phyloP scores from a whole-genome alignment of 352 stramenopile genomes.

The Globisporangium iwayamae region DNA sequence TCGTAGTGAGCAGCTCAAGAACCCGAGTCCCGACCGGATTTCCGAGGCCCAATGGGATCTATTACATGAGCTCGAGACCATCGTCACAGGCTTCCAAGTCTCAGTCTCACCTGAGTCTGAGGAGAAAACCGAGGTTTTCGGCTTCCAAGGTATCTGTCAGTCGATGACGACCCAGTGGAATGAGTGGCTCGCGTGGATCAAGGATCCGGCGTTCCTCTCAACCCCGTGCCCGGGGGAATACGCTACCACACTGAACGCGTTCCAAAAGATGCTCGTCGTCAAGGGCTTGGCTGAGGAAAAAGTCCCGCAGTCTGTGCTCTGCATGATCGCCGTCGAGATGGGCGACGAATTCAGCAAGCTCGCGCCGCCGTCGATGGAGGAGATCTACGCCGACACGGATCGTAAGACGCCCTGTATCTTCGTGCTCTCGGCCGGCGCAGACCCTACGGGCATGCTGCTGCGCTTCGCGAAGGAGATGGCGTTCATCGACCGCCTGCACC shows the following conservation, averaged over 20 bases:
- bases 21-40: constrained; percentile 68
- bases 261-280: constrained; percentile 77
- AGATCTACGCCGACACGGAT: constrained; percentile 92
- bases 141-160: constrained; percentile 60
- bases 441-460: constrained; percentile 91
- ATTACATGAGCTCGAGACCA: constrained; percentile 66
- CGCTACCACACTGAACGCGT: constrained; percentile 41
- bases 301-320: constrained; percentile 76
- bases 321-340: constrained; percentile 87
- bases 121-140: constrained; percentile 23
- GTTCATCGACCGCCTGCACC: constrained; percentile 85
- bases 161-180: constrained; percentile 60
- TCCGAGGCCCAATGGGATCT: constrained; percentile 81
- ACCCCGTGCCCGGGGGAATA: constrained; percentile 45
- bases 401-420: constrained; percentile 93
- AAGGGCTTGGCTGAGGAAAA: constrained; percentile 88
- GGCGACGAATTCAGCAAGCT: constrained; percentile 84
- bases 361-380: constrained; percentile 86
- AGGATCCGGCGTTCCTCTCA: constrained; percentile 38
- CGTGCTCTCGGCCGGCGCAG: constrained; percentile 88
- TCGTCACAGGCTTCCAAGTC: constrained; percentile 31
- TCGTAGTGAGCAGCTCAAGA: constrained; percentile 26
- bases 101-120: neutral
- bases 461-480: constrained; percentile 89
- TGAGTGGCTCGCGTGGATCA: constrained; percentile 60